Percentiles rank a stretch among this genome's conserved stretches.
Conservation (phyloP, 2,329 filamentous ascomycete genomes). For the Trichoderma gracile region DNA sequence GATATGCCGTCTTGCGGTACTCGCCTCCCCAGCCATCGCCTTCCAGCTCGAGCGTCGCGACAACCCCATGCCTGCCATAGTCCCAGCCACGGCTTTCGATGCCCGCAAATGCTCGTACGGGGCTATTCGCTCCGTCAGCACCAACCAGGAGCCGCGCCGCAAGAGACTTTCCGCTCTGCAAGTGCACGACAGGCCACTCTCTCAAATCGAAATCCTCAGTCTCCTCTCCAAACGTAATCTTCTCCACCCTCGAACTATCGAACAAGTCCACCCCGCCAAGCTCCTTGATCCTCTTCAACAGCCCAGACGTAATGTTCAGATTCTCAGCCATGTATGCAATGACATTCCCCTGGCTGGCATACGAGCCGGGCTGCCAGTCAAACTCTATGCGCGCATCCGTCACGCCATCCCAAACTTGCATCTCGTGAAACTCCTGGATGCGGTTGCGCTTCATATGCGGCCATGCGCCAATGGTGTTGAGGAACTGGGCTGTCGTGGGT, state of each 20-base stretch:
- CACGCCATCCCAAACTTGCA: slow-evolving; percentile 98
- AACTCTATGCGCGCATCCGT: slow-evolving; percentile 87
- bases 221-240: slow-evolving; percentile 73
- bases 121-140: slow-evolving; percentile 92
- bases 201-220: slow-evolving; percentile 72
- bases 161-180: slow-evolving; percentile 67
- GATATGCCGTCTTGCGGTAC: slow-evolving; percentile 76
- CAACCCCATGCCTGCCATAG: slow-evolving; percentile 85
- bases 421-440: slow-evolving; percentile 86
- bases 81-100: slow-evolving; percentile 91
- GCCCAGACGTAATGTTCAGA: slow-evolving; percentile 76
- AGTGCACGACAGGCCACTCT: slow-evolving; percentile 81
- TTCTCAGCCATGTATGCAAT: slow-evolving; percentile 99
- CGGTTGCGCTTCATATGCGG: slow-evolving; percentile 68
- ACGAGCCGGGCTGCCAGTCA: slow-evolving; percentile 61
- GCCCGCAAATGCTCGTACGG: slow-evolving; percentile 83
- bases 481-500: slow-evolving; percentile 79
- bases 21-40: slow-evolving; percentile 57
- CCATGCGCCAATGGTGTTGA: slow-evolving; percentile 86
- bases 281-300: slow-evolving; percentile 70
- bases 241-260: slow-evolving; percentile 74
- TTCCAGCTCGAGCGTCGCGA: slow-evolving; percentile 79
- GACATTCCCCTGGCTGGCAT: slow-evolving; percentile 51
- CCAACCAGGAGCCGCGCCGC: slow-evolving; percentile 85
- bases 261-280: slow-evolving; percentile 70